Evolutionary conservation across 2,329 filamentous ascomycete genomes (phyloP).

Genomic region (Ascochyta rabiei): DNA sequence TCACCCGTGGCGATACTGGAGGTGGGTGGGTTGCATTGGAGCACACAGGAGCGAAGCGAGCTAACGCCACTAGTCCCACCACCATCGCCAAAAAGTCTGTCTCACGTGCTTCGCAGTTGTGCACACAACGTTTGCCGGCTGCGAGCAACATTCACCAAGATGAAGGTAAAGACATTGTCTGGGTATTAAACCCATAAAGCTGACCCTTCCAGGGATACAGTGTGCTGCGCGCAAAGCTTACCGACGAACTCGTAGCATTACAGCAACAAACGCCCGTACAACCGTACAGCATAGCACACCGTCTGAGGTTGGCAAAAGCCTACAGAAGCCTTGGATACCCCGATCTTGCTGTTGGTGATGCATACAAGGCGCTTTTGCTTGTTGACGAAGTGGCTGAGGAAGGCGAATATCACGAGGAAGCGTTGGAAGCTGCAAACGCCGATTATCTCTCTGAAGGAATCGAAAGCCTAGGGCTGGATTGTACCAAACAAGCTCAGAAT

Average conservation of each 20-base stretch:
- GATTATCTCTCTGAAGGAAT: slow-evolving; percentile 28
- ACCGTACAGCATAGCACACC: slow-evolving; percentile 48
- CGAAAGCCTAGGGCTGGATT: slow-evolving; percentile 7
- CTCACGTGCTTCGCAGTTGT: slow-evolving; percentile 5
- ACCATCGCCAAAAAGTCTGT: slow-evolving; percentile 14
- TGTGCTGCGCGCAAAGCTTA: slow-evolving; percentile 21
- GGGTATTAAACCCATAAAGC: background rate
- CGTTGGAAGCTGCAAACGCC: slow-evolving; percentile 58
- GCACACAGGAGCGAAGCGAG: slow-evolving; percentile 8
- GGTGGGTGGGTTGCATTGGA: slow-evolving; percentile 1
- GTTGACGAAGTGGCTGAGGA: slow-evolving; percentile 81
- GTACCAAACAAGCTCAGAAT: background rate
- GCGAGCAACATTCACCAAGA: background rate
- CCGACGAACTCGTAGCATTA: slow-evolving; percentile 29
- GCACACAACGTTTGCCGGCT: background rate
- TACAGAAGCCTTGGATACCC: slow-evolving; percentile 81
- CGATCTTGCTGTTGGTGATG: slow-evolving; percentile 87
- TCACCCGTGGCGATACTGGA: slow-evolving; percentile 1
- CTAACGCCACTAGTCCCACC: slow-evolving; percentile 8
- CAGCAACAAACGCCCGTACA: slow-evolving; percentile 30
- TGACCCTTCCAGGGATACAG: background rate
- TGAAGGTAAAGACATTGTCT: slow-evolving; percentile 1
- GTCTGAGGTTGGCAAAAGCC: slow-evolving; percentile 69
- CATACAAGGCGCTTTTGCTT: slow-evolving; percentile 86
- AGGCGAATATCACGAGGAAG: slow-evolving; percentile 78